A percentile compares a stretch with the other conserved stretches of the same genome.
These are phyloP conservation scores for Chloromonas sp. DNA, from an alignment of 163 green algal species.

Conservation along the genomic window DNA sequence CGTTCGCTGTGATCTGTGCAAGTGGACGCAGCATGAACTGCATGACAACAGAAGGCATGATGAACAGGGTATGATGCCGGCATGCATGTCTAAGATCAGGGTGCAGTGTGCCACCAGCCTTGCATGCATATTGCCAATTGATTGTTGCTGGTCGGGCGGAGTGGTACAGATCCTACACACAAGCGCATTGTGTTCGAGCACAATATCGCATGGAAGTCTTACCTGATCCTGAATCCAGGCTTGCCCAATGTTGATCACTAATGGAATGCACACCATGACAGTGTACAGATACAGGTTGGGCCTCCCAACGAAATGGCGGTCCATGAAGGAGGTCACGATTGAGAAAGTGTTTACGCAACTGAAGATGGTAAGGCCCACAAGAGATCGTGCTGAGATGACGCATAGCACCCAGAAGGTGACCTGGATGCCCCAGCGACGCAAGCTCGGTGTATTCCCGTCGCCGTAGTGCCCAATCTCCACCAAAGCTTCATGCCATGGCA, in stretches of 20 bases:
- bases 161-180: no score
- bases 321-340: neutral
- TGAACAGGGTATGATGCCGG: neutral
- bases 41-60: neutral
- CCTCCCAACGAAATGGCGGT: conserved; percentile 1
- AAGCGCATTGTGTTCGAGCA: no score
- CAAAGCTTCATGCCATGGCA: conserved; percentile 23
- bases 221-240: conserved; percentile 11
- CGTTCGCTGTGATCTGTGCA: neutral
- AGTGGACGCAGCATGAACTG: neutral
- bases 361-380: neutral
- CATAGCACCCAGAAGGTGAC: conserved; percentile 3
- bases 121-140: neutral
- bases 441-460: neutral
- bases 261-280: conserved; percentile 9
- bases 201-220: neutral
- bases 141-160: neutral
- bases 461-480: conserved; percentile 30
- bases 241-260: conserved; percentile 3
- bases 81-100: neutral
- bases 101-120: neutral
- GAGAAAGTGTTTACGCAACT: neutral
- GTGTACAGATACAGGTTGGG: conserved; percentile 4
- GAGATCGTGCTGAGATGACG: neutral
- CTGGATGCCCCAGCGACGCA: conserved; percentile 5